These are phyloP conservation scores for Emmonsiellopsis sp. DNA, from an alignment of 2,329 filamentous ascomycete genomes.

Conservation along the genomic window DNA sequence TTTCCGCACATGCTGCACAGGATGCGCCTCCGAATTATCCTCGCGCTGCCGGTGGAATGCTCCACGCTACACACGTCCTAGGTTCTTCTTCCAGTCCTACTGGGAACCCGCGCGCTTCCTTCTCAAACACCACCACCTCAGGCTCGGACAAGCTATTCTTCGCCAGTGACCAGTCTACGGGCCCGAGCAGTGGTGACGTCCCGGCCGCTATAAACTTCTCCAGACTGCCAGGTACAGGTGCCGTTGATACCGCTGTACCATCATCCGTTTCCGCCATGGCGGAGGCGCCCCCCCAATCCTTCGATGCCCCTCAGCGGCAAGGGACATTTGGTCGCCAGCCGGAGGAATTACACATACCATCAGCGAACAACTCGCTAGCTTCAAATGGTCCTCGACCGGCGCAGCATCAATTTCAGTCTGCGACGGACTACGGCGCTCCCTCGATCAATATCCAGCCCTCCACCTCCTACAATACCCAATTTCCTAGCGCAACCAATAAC, in stretches of 20 bases:
- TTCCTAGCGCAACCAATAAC: slow-evolving; percentile 29
- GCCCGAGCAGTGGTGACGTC: slow-evolving; percentile 23
- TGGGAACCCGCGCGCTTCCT: slow-evolving; percentile 30
- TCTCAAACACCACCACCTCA: slow-evolving; percentile 32
- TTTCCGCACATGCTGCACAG: slow-evolving; percentile 10
- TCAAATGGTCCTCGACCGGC: slow-evolving; percentile 30
- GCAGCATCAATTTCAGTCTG: slow-evolving; percentile 41
- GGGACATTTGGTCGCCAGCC: slow-evolving; percentile 40
- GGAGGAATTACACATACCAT: slow-evolving; percentile 49
- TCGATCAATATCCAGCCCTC: slow-evolving; percentile 54
- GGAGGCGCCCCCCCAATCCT: slow-evolving; percentile 36
- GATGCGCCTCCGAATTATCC: slow-evolving; percentile 14
- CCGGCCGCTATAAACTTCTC: slow-evolving; percentile 9
- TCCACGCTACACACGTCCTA: slow-evolving; percentile 37
- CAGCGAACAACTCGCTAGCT: slow-evolving; percentile 29
- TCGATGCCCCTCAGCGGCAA: slow-evolving; percentile 42
- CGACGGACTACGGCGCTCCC: slow-evolving; percentile 43
- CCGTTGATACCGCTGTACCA: not conserved
- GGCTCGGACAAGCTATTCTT: slow-evolving; percentile 38
- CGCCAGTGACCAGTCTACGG: slow-evolving; percentile 24
- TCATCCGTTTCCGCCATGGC: slow-evolving; percentile 26
- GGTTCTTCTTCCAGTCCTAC: slow-evolving; percentile 39
- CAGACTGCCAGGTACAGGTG: not conserved
- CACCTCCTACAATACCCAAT: slow-evolving; percentile 41
- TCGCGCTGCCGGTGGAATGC: slow-evolving; percentile 34